Base-by-base conservation (phyloP, 495 filamentous ascomycete genomes). In the Stereocaulon alpinum region DNA sequence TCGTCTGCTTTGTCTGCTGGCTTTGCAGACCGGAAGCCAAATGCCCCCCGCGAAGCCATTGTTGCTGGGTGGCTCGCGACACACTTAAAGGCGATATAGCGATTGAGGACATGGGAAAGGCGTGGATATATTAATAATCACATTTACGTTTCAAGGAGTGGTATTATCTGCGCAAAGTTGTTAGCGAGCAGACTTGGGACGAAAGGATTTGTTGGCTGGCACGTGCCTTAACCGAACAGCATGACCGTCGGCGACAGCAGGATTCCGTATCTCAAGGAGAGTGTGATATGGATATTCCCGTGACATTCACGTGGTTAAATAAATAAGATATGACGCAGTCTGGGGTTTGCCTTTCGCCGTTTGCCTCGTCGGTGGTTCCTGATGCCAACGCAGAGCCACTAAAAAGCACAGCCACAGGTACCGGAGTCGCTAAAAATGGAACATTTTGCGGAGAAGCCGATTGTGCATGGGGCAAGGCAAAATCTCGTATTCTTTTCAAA, bases 41-140 rank as follows among this genome's bases (percentile, higher is more conserved):
- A 62, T 56, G 61, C 55, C 49, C 59, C 64, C 42, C 64, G 55
- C 51, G 59, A 64, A 64, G 64, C 62, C 64, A 67, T 67, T 34
- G 40, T 58, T 58, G 57, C 62, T 55, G 56, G 30, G 27, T 53
- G 59, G 59, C 58, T 56, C 55, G 52, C 59, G 60, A 60, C 49
- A 54, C 55, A 48, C 54, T 54, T 30, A 50, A 43, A 54, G 34
- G 24, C 45, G 17, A 18, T 32, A 44, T 40, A 48, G 32, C 44
- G 56, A 56, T 56, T 17, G 56, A 62, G 42, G 56, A 64, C 64
- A 67, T 67, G 62, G 43, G 59, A 43, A 37, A 45, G 22, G 44
- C 11, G 52, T 56, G 34, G 41, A 22, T 48, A 20, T 22, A 32
- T 12, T 22, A 45, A 30, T 5, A 12, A 54, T 41, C 48, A 29